Conservation (phyloP, 2,329 filamentous ascomycete genomes). For the Penicillium janthinellum region DNA sequence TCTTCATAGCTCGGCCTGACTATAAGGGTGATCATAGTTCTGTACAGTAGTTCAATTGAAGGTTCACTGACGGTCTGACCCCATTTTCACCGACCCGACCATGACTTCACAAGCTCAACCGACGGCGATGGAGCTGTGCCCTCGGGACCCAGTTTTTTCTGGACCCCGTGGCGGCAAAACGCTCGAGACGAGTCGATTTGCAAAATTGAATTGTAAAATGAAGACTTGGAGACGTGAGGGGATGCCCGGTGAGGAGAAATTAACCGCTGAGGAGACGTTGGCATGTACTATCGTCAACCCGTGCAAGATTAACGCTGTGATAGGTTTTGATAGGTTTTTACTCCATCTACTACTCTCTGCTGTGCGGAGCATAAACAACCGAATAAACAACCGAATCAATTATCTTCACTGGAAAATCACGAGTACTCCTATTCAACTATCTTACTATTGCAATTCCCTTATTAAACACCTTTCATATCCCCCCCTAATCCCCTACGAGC, state of each 20-base stretch:
- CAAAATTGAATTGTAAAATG: neutral
- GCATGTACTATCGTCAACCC: neutral
- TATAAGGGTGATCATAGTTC: neutral
- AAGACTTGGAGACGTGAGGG: constrained; percentile 28
- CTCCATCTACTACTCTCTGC: neutral
- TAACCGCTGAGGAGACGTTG: constrained; percentile 20
- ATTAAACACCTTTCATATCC: neutral
- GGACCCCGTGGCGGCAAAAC: constrained; percentile 1
- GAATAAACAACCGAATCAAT: too few relatives aligned
- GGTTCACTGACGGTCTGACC: neutral
- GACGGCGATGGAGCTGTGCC: constrained; percentile 2
- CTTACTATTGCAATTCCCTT: neutral
- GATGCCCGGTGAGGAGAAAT: constrained; percentile 29
- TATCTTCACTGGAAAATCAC: neutral
- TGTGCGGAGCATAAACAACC: too few relatives aligned
- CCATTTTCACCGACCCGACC: neutral
- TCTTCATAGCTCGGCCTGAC: neutral
- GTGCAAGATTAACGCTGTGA: constrained; percentile 1
- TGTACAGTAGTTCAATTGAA: neutral
- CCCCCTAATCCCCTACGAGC: neutral
- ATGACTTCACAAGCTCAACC: neutral
- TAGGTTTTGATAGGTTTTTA: neutral
- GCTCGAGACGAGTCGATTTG: neutral
- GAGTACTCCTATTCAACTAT: neutral
- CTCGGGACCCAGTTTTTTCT: constrained; percentile 13